Evolutionary conservation across 345 rosid species (phyloP).

Genomic region (Pugionium cornutum): DNA sequence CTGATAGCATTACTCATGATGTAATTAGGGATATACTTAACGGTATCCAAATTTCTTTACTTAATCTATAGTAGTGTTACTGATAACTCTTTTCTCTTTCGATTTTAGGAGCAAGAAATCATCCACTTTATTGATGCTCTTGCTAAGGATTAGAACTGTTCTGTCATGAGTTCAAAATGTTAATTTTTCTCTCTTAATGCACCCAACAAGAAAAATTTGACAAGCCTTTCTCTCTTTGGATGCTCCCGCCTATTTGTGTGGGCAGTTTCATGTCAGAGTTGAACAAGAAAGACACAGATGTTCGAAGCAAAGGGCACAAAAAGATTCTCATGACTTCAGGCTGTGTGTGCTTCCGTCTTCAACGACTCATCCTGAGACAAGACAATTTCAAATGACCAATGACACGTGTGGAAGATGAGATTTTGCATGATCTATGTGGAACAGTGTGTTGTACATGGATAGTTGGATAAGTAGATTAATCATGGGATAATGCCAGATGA

Average conservation of each 20-base stretch:
- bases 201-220: not conserved
- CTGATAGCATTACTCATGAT: conserved; percentile 97
- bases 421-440: conserved; percentile 8
- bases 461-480: too few relatives aligned
- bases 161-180: not conserved
- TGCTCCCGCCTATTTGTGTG: conserved; percentile 10
- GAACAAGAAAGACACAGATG: conserved; percentile 62
- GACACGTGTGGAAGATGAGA: not conserved
- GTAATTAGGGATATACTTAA: conserved; percentile 62
- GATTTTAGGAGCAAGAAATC: conserved; percentile 67
- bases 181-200: conserved; percentile 1
- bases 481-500: too few relatives aligned
- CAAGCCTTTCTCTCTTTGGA: not conserved
- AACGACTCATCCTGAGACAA: conserved; percentile 30
- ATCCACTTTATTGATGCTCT: conserved; percentile 54
- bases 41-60: conserved; percentile 7
- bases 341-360: conserved; percentile 22
- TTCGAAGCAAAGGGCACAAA: conserved; percentile 15
- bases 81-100: not conserved
- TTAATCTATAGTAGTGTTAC: conserved; percentile 16
- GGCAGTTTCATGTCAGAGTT: conserved; percentile 63
- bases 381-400: not conserved
- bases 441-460: too few relatives aligned
- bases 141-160: conserved; percentile 43
- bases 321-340: conserved; percentile 24